phyloP scores from a whole-genome alignment of 139 green algal genomes.

The Astrephomene gubernaculifera region DNA sequence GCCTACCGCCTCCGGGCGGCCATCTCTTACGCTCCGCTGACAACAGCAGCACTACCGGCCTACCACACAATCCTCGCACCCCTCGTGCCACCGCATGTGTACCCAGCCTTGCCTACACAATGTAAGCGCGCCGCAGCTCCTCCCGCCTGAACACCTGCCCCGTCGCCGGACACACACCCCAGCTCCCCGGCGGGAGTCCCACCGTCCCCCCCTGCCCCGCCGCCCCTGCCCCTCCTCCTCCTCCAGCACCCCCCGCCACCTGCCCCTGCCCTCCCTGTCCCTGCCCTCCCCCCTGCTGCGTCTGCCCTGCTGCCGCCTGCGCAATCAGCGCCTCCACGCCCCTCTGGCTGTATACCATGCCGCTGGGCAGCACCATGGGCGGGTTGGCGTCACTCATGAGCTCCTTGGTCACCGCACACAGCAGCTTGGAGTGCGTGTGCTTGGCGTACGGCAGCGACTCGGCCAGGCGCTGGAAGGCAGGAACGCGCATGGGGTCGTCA shows the following conservation, averaged over 20 bases:
- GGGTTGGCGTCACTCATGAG: constrained; percentile 96
- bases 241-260: neutral
- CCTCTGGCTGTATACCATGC: constrained; percentile 51
- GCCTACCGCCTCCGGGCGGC: too few relatives aligned
- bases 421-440: constrained; percentile 87
- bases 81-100: too few relatives aligned
- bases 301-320: neutral
- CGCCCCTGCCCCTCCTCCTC: neutral
- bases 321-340: constrained; percentile 64
- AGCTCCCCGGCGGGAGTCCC: constrained; percentile 27
- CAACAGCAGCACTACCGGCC: too few relatives aligned
- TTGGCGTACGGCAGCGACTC: constrained; percentile 86
- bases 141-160: constrained; percentile 55
- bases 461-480: constrained; percentile 80
- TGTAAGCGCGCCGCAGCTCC: constrained; percentile 74
- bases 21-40: too few relatives aligned
- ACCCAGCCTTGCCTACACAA: too few relatives aligned
- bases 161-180: constrained; percentile 76
- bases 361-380: constrained; percentile 91
- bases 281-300: neutral
- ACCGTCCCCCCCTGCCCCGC: neutral
- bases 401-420: constrained; percentile 86
- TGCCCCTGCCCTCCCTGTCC: neutral
- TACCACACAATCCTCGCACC: too few relatives aligned
- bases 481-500: constrained; percentile 85